A percentile compares a stretch with the other conserved stretches of the same genome.
Evolutionary conservation across 2,329 filamentous ascomycete genomes (phyloP).

Genomic region (Talaromyces sp.): DNA sequence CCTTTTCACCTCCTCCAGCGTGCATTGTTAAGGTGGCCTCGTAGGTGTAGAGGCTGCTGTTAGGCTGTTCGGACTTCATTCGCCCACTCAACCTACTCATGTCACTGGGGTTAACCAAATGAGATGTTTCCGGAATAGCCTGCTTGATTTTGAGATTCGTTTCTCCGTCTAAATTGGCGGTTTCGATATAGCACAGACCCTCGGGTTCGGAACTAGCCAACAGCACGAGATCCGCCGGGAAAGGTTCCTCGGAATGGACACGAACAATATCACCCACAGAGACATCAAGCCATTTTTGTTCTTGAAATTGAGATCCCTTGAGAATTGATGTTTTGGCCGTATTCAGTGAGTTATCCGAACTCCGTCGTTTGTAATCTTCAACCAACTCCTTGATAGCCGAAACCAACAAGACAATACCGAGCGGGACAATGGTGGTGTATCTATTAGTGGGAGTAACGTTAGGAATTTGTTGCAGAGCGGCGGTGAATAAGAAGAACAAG

Average conservation of each 20-base stretch:
- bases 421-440: slow-evolving; percentile 94
- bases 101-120: slow-evolving; percentile 80
- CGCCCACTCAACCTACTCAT: slow-evolving; percentile 80
- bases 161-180: slow-evolving; percentile 93
- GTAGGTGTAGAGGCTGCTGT: slow-evolving; percentile 97
- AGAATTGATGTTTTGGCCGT: slow-evolving; percentile 79
- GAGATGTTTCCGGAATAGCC: slow-evolving; percentile 84
- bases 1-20: slow-evolving; percentile 85
- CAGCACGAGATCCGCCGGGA: slow-evolving; percentile 88
- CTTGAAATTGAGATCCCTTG: slow-evolving; percentile 75
- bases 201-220: slow-evolving; percentile 95
- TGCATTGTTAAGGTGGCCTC: slow-evolving; percentile 93
- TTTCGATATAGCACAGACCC: slow-evolving; percentile 97
- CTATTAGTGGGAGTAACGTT: slow-evolving; percentile 89
- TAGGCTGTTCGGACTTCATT: slow-evolving; percentile 91
- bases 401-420: slow-evolving; percentile 84
- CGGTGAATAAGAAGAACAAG: slow-evolving; percentile 98
- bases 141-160: slow-evolving; percentile 99
- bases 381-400: slow-evolving; percentile 92
- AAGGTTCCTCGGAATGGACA: slow-evolving; percentile 90
- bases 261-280: slow-evolving; percentile 87
- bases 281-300: slow-evolving; percentile 91
- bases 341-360: slow-evolving; percentile 82
- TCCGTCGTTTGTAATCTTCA: slow-evolving; percentile 86
- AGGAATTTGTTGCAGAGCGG: slow-evolving; percentile 89